Base-by-base conservation (phyloP, 352 stramenopile species). In the Saprolegnia diclina region DNA sequence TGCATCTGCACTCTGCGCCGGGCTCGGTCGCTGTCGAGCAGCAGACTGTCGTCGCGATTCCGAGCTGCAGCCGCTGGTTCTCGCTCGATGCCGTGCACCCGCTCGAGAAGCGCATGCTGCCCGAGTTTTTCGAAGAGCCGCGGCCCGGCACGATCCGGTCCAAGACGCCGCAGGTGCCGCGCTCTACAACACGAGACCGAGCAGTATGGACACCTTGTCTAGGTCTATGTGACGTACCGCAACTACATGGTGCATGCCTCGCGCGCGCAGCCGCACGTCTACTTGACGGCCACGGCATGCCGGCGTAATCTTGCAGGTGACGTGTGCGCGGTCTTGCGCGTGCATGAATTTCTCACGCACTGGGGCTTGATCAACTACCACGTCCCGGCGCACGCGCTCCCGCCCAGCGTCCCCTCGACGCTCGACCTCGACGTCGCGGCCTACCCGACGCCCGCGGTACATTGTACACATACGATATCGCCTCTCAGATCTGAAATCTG, bases 351-450 rank as follows among this genome's bases (percentile, higher is more conserved):
- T 65, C 71, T 94, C 57, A 88, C 78, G 45, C 86, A 94, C 71
- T 94, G 86, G 86, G 86, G 86, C 0, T 73, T 94, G 50, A 94
- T 94, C 56, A 94, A 94, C 74, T 94, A 88, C 72, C 76, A 89
- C 73, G 86, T 94, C 5, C 83, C 83, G 13, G 82, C 83, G 4
- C 83, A 92, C 54, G 79, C 80, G 5, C 73, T 45, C 71, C 79
- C 0, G 73, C 72, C 22, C 9, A 26, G 16, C 16, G 52, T 59
- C 5, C 65, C 37, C 21, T n/a, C 54, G 16, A 16, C n/a, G 24
- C 6, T 45, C 0, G 46, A 50, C 13, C 71, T 68, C 45, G 46
- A 65, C 16, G 13, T 52, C 44, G 22, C 35, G 22, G 22, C 35
- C 6, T 32, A 65, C 3, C 52, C 55, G 6, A 55, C 11, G 0